Base-by-base conservation (phyloP, 2,329 filamentous ascomycete species). In the Diaporthe sp. region DNA sequence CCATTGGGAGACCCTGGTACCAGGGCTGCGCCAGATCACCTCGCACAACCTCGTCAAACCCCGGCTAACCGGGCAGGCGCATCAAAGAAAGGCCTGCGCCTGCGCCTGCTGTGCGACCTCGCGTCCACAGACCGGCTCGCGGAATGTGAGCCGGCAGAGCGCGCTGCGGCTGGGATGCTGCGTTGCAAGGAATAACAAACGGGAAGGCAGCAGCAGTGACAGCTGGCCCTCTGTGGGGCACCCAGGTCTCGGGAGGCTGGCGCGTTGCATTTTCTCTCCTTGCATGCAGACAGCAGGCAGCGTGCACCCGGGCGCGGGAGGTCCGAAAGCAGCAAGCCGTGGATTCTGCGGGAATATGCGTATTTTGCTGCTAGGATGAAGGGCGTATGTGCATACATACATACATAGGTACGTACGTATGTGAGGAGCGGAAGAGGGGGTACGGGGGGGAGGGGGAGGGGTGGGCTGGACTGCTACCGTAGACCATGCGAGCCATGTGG, bases 191-290 rank as follows among this genome's bases (percentile, higher is more conserved):
- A 30, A 27, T 35, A 42, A 27, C 4, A 37, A 12, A 61, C n/a
- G 9, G n/a, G 8, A 47, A 19, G 42, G 42, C 42, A n/a, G 56
- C 37, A 17, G 56, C 56, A 39, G n/a, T n/a, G 15, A 39, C 53
- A 35, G n/a, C 44, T 47, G 1, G 2, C 53, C 4, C 35, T 27
- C 56, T 27, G 37, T 63, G 37, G 55, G 35, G 50, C 37, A 37
- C 56, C 58, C 35, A 66, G 53, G 72, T 71, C 47, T 74, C 72
- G 66, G 68, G 59, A 70, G n/a, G n/a, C 59, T 66, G 39, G 27
- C 37, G 59, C 51, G 58, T 55, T 55, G 25, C 44, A 51, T 59
- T 6, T 68, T 25, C 13, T 50, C n/a, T 30, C 39, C n/a, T 42
- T 59, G 44, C 39, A 50, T 51, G 44, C 47, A 35, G 42, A 17